Percentiles rank a stretch among this genome's conserved stretches.
These are phyloP conservation scores for Talaromyces pinophilus DNA, from an alignment of 2,329 filamentous ascomycete species.

Conservation along the genomic window DNA sequence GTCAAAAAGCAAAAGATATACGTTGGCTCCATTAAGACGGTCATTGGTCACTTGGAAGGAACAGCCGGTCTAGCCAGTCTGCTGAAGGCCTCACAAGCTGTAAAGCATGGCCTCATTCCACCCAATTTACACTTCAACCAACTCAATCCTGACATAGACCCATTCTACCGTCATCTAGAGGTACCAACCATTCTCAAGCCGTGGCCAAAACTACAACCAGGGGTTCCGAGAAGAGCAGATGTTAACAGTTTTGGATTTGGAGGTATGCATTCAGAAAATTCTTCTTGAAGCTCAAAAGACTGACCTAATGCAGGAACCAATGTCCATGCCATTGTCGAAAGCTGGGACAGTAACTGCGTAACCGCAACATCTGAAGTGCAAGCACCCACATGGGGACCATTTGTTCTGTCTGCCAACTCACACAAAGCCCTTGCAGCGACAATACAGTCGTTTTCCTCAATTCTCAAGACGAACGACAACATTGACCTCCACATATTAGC, in stretches of 20 bases:
- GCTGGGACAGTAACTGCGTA: neutral
- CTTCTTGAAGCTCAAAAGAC: too few relatives aligned
- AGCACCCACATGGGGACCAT: slow-evolving; percentile 11
- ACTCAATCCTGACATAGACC: slow-evolving; percentile 30
- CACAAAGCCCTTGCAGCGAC: slow-evolving; percentile 1
- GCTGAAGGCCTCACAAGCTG: slow-evolving; percentile 34
- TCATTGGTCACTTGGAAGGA: slow-evolving; percentile 39
- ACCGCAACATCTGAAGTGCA: neutral
- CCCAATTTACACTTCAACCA: slow-evolving; percentile 32
- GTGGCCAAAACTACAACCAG: slow-evolving; percentile 25
- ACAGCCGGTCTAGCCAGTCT: slow-evolving; percentile 31
- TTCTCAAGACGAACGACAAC: neutral
- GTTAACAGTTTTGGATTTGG: slow-evolving; percentile 44
- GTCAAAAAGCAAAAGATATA: slow-evolving; percentile 4
- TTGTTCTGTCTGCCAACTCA: slow-evolving; percentile 13
- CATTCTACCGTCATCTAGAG: slow-evolving; percentile 31
- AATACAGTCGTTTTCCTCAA: neutral
- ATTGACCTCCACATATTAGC: slow-evolving; percentile 14
- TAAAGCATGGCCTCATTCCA: slow-evolving; percentile 38
- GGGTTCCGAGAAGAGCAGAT: slow-evolving; percentile 26
- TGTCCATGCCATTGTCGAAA: slow-evolving; percentile 34
- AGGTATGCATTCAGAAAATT: slow-evolving; percentile 24
- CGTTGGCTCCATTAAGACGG: slow-evolving; percentile 37
- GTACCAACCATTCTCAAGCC: slow-evolving; percentile 25
- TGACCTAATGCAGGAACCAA: slow-evolving; percentile 29